Percentiles rank a stretch among this genome's conserved stretches.
Evolutionary conservation across 176 grass and related monocot species (phyloP).

Genomic region (Rhynchospora breviuscula): DNA sequence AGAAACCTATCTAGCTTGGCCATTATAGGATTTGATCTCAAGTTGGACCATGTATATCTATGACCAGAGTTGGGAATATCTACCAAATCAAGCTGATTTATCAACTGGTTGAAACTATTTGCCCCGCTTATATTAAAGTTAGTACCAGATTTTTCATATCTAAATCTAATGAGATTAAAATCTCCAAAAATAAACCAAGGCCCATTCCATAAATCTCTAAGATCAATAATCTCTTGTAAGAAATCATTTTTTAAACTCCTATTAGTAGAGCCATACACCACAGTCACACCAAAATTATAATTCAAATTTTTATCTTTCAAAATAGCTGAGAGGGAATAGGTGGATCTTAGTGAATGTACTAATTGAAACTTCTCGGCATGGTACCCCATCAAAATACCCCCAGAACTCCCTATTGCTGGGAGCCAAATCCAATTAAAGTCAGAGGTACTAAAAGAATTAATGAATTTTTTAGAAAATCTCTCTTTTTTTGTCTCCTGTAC

Average conservation of each 20-base stretch:
- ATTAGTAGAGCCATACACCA: neutral
- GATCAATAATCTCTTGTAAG: neutral
- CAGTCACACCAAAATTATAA: neutral
- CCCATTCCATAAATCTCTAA: neutral
- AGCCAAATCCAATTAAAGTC: no score
- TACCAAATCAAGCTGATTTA: neutral
- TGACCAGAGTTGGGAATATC: neutral
- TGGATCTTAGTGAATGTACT: no score
- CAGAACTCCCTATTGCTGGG: no score
- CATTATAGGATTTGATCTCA: neutral
- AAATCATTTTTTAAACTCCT: neutral
- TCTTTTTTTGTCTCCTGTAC: no score
- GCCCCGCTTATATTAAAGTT: neutral
- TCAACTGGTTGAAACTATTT: neutral
- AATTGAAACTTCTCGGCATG: no score
- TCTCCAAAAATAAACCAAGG: no score
- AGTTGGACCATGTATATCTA: neutral
- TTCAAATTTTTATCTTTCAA: no score
- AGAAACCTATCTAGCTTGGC: neutral
- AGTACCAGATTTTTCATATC: neutral
- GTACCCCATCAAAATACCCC: no score
- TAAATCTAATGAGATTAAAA: neutral
- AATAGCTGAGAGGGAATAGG: no score
- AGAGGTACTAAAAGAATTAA: no score
- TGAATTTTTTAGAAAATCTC: no score